These are phyloP conservation scores for Cicer yamashitae DNA, from an alignment of 306 rosid species.

Conservation along the genomic window DNA sequence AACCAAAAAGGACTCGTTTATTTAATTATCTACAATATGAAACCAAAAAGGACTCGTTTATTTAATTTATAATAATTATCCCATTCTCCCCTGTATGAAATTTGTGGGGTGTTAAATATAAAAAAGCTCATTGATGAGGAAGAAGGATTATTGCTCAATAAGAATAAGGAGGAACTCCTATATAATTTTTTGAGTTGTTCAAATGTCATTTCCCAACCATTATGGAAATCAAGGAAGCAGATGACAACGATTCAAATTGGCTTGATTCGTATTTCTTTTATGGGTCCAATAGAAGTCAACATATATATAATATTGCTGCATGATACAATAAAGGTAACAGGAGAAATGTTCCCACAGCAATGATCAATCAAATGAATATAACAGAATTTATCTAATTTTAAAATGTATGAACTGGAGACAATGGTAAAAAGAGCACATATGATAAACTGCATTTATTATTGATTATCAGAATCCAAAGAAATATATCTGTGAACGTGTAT, in stretches of 20 bases:
- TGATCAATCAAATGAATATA: conserved; percentile 5
- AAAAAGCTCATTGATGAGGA: not conserved
- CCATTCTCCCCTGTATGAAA: not conserved
- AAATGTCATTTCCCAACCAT: conserved; percentile 23
- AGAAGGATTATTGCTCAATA: conserved; percentile 10
- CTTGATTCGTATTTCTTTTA: conserved; percentile 12
- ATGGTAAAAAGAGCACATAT: not conserved
- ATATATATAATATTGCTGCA: not conserved
- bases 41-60: not conserved
- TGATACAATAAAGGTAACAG: not conserved
- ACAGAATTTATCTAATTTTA: not conserved
- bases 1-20: not conserved
- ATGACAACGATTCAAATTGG: not conserved
- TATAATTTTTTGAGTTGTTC: not conserved
- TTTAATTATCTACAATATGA: conserved; percentile 6
- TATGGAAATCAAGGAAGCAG: conserved; percentile 19
- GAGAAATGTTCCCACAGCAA: not conserved
- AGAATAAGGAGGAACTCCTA: not conserved
- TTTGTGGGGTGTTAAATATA: conserved; percentile 15
- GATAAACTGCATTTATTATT: not conserved
- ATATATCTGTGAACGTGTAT: conserved; percentile 1
- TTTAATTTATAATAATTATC: conserved; percentile 17
- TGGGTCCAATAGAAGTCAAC: not conserved
- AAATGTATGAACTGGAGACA: not conserved
- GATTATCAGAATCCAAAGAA: conserved; percentile 5